A percentile compares a stretch with the other conserved stretches of the same genome.
Evolutionary conservation across 1,284 basidiomycete genomes (phyloP).

Genomic region (Leucocoprinus gongylophorus): DNA sequence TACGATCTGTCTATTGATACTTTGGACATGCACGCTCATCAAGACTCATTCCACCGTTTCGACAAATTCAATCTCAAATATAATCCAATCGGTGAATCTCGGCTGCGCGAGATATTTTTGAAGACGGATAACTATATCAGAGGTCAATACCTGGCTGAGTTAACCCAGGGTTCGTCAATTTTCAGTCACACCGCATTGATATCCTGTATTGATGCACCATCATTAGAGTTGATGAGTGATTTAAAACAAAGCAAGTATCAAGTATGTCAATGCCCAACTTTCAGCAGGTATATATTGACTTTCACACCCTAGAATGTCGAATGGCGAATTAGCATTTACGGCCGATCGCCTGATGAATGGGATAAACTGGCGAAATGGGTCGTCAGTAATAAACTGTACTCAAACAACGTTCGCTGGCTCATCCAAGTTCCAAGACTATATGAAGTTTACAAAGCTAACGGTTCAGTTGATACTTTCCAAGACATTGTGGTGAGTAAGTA

Average conservation of each 20-base stretch:
- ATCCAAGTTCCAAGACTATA: constrained; percentile 96
- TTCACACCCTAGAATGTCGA: constrained; percentile 70
- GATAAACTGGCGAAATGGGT: constrained; percentile 99
- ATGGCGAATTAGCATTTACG: constrained; percentile 97
- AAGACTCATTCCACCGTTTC: constrained; percentile 96
- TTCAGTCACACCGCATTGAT: not conserved
- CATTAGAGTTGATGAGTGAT: constrained; percentile 89
- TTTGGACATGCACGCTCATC: constrained; percentile 98
- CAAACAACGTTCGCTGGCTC: constrained; percentile 97
- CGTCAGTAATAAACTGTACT: constrained; percentile 87
- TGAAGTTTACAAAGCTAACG: constrained; percentile 91
- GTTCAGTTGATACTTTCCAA: constrained; percentile 82
- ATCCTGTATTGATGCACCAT: constrained; percentile 5
- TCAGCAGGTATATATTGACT: not conserved
- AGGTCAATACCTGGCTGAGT: constrained; percentile 91
- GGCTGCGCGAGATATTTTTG: constrained; percentile 94
- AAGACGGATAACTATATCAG: constrained; percentile 96
- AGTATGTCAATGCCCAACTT: constrained; percentile 33
- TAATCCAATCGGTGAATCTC: constrained; percentile 92
- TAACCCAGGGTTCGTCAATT: constrained; percentile 68
- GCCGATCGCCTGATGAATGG: constrained; percentile 80
- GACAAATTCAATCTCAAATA: constrained; percentile 95
- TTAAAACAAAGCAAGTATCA: constrained; percentile 98
- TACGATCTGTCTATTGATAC: constrained; percentile 99
- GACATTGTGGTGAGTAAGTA: constrained; percentile 83